These are phyloP conservation scores for Diaporthe velutina DNA, from an alignment of 2,329 filamentous ascomycete genomes.

Conservation along the genomic window DNA sequence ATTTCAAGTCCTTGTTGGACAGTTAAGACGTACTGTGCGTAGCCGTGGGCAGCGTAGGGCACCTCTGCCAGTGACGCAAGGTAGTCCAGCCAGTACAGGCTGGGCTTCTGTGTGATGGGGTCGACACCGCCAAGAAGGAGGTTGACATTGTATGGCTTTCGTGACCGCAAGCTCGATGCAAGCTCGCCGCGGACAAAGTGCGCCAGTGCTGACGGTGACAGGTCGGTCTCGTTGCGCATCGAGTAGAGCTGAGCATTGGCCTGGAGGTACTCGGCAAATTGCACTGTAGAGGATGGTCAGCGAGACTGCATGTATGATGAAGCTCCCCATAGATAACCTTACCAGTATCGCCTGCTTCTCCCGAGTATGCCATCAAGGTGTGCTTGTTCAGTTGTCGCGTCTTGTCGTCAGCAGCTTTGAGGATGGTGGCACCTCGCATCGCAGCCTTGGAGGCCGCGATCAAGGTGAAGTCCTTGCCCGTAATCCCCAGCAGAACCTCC, in stretches of 20 bases:
- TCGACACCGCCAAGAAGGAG: slow-evolving; percentile 94
- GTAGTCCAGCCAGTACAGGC: slow-evolving; percentile 97
- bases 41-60: slow-evolving; percentile 97
- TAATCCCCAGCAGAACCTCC: slow-evolving; percentile 98
- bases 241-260: slow-evolving; percentile 98
- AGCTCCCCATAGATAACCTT: slow-evolving; percentile 45
- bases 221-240: slow-evolving; percentile 96
- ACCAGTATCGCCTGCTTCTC: slow-evolving; percentile 97
- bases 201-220: slow-evolving; percentile 89
- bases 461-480: slow-evolving; percentile 99
- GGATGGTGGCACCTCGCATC: slow-evolving; percentile 96
- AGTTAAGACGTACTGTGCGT: slow-evolving; percentile 81
- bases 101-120: slow-evolving; percentile 89
- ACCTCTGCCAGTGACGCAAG: slow-evolving; percentile 88
- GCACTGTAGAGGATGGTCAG: slow-evolving; percentile 69
- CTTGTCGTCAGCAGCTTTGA: slow-evolving; percentile 97
- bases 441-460: slow-evolving; percentile 97
- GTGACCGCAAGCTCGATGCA: slow-evolving; percentile 88
- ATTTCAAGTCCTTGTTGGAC: not conserved
- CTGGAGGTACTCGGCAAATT: slow-evolving; percentile 99
- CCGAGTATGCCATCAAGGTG: slow-evolving; percentile 94
- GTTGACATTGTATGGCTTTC: slow-evolving; percentile 97
- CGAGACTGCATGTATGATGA: slow-evolving; percentile 30
- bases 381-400: slow-evolving; percentile 92
- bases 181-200: slow-evolving; percentile 96